Evolutionary conservation across 2,329 filamentous ascomycete genomes (phyloP).

Genomic region (Fusarium nematophilum): DNA sequence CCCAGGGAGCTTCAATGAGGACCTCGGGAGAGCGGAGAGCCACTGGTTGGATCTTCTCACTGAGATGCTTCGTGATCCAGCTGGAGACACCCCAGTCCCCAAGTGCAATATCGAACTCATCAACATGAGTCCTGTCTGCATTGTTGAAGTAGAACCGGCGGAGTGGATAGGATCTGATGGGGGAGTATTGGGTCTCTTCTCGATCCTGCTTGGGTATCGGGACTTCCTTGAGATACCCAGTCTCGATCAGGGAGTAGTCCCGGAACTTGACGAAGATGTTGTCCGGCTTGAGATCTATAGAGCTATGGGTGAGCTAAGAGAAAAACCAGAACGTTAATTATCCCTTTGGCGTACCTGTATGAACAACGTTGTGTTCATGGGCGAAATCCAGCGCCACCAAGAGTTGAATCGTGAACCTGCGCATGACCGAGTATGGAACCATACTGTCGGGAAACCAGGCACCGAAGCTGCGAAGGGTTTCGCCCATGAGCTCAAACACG

Average conservation of each 20-base stretch:
- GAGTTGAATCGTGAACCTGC: constrained; percentile 30
- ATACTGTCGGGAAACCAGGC: constrained; percentile 17
- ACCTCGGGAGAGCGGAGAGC: constrained; percentile 41
- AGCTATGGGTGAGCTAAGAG: background rate
- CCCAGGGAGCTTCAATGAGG: constrained; percentile 37
- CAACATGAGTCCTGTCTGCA: background rate
- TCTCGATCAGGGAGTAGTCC: constrained; percentile 22
- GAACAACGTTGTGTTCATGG: constrained; percentile 35
- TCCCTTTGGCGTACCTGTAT: constrained; percentile 39
- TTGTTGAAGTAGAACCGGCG: constrained; percentile 27
- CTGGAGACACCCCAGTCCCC: constrained; percentile 38
- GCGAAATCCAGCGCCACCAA: constrained; percentile 33
- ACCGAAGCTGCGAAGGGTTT: constrained; percentile 35
- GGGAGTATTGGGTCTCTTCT: constrained; percentile 12
- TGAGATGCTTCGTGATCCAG: constrained; percentile 35
- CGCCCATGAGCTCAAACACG: constrained; percentile 46
- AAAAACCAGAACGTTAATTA: background rate
- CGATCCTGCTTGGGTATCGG: constrained; percentile 17
- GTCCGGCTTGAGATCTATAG: constrained; percentile 35
- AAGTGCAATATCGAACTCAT: constrained; percentile 24
- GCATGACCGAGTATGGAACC: constrained; percentile 28
- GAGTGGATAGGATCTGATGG: constrained; percentile 13
- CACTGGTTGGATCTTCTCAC: constrained; percentile 36
- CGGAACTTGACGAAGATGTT: constrained; percentile 41
- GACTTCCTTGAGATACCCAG: constrained; percentile 20